These are phyloP conservation scores for Aspergillus sparsus DNA, from an alignment of 495 filamentous ascomycete species.

Conservation along the genomic window DNA sequence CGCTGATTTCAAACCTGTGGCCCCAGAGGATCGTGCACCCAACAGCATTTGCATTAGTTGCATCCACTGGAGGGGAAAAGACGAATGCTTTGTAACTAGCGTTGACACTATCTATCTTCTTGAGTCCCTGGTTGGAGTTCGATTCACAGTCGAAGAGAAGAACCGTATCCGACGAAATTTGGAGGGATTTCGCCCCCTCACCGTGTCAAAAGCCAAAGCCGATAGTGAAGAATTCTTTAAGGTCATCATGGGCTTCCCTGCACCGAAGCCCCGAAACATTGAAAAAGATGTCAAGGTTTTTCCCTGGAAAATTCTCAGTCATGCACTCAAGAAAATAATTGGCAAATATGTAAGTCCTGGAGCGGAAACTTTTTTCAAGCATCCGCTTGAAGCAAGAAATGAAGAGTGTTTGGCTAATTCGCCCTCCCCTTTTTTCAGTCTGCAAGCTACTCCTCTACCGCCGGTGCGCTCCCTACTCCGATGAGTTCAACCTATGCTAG, in stretches of 20 bases:
- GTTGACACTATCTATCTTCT: conserved; percentile 94
- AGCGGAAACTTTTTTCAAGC: background rate
- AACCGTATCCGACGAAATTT: conserved; percentile 94
- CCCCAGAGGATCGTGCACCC: conserved; percentile 63
- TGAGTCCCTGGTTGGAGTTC: conserved; percentile 78
- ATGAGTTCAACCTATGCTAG: conserved; percentile 42
- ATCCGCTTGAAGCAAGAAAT: background rate
- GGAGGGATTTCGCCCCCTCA: conserved; percentile 85
- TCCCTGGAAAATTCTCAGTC: conserved; percentile 80
- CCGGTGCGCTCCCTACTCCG: conserved; percentile 43
- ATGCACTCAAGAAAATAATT: conserved; percentile 94
- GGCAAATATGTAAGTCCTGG: conserved; percentile 84
- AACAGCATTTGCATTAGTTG: conserved; percentile 87
- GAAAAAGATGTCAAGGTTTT: conserved; percentile 99
- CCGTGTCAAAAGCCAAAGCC: conserved; percentile 85
- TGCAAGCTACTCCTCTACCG: conserved; percentile 54
- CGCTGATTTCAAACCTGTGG: conserved; percentile 69
- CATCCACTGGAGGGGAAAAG: conserved; percentile 88
- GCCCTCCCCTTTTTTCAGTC: conserved; percentile 33
- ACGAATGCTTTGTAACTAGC: conserved; percentile 88
- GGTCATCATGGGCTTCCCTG: conserved; percentile 95
- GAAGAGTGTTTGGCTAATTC: background rate
- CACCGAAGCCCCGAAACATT: conserved; percentile 93
- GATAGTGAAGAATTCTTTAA: conserved; percentile 98
- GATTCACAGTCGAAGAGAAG: conserved; percentile 95